Evolutionary conservation across 2,329 filamentous ascomycete genomes (phyloP).

Genomic region (Rutstroemia sydowiana): DNA sequence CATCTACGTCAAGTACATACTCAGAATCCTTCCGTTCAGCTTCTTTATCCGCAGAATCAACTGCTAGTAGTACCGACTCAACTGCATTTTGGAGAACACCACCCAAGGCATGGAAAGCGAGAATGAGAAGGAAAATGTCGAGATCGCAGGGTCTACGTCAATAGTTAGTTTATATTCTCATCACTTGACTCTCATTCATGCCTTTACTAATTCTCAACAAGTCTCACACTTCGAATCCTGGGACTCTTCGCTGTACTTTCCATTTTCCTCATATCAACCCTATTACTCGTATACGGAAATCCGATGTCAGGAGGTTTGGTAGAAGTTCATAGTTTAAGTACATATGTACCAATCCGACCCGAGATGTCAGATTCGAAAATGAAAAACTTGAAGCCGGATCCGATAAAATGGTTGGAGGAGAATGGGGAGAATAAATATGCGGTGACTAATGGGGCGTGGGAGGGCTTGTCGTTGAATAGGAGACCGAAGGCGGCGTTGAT

Average conservation of each 20-base stretch:
- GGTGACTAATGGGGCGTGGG: constrained; percentile 12
- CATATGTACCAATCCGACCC: constrained; percentile 14
- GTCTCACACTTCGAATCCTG: constrained; percentile 6
- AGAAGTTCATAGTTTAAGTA: background rate
- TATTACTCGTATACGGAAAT: background rate
- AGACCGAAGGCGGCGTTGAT: constrained; percentile 43
- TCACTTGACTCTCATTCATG: background rate
- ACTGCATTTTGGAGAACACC: constrained; percentile 21
- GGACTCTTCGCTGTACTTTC: constrained; percentile 8
- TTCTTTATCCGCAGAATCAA: background rate
- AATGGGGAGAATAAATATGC: constrained; percentile 31
- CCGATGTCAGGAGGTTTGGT: background rate
- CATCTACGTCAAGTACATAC: constrained; percentile 13
- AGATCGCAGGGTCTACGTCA: constrained; percentile 8
- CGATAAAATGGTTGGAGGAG: constrained; percentile 28
- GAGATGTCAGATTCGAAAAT: constrained; percentile 8
- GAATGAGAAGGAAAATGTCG: background rate
- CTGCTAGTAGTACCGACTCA: constrained; percentile 18
- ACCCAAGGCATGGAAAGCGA: constrained; percentile 15
- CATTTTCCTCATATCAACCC: background rate
- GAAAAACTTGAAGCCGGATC: constrained; percentile 24
- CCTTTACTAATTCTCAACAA: background rate
- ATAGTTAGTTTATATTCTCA: constrained; percentile 7
- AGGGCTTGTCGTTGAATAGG: background rate
- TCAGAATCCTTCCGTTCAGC: background rate